Percentiles rank a stretch among this genome's conserved stretches.
Evolutionary conservation across 2,329 filamentous ascomycete genomes (phyloP).

Genomic region (Lomentospora prolificans): DNA sequence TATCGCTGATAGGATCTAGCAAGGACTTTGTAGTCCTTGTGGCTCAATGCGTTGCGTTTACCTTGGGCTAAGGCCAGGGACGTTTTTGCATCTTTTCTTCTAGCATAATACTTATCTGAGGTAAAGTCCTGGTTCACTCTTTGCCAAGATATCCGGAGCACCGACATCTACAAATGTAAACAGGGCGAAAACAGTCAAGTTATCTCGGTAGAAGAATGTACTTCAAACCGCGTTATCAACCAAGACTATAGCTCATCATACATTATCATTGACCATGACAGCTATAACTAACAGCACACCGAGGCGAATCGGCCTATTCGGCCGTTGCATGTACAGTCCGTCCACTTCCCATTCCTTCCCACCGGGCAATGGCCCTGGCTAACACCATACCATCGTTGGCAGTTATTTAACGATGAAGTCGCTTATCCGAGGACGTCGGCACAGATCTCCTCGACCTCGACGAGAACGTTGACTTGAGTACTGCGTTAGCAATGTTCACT

Average conservation of each 20-base stretch:
- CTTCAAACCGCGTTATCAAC: not conserved
- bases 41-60: no score
- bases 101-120: no score
- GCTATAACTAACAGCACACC: not conserved
- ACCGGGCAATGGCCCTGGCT: not conserved
- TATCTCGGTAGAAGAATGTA: not conserved
- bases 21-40: no score
- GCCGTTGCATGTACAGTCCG: not conserved
- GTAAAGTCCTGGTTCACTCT: no score
- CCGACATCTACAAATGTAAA: no score
- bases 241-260: not conserved
- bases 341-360: not conserved
- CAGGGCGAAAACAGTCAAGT: no score
- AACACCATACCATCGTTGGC: not conserved
- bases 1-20: no score
- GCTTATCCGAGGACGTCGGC: not conserved
- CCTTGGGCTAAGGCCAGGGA: no score
- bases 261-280: not conserved
- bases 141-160: no score
- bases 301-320: not conserved
- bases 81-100: no score
- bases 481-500: not conserved
- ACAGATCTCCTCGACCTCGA: slow-evolving; percentile 4
- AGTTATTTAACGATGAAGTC: not conserved
- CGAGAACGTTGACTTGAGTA: not conserved